Percentiles rank a stretch among this genome's conserved stretches.
These are phyloP conservation scores for Diaporthe amygdali DNA, from an alignment of 2,329 filamentous ascomycete species.

Conservation along the genomic window DNA sequence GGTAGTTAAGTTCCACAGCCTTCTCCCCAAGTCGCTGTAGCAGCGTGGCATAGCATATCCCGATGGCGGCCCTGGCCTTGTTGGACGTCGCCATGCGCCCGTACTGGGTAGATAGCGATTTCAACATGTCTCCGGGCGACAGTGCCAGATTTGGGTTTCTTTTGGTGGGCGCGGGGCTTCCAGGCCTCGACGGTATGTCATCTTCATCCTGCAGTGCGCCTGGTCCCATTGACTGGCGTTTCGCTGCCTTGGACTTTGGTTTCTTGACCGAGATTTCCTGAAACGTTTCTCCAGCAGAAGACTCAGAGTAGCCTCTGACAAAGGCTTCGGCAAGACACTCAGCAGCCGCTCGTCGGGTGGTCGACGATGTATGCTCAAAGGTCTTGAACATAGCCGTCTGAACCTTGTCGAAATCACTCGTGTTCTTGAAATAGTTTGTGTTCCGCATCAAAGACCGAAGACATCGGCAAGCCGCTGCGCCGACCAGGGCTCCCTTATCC, in stretches of 20 bases:
- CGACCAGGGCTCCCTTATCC: conserved; percentile 84
- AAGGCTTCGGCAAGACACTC: conserved; percentile 84
- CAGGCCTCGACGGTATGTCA: conserved; percentile 67
- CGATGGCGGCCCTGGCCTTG: conserved; percentile 79
- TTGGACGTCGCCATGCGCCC: conserved; percentile 79
- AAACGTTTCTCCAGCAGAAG: conserved; percentile 51
- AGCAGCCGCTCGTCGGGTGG: conserved; percentile 84
- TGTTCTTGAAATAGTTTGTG: conserved; percentile 85
- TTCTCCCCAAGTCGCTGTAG: conserved; percentile 80
- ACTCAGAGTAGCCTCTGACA: conserved; percentile 78
- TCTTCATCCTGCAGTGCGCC: conserved; percentile 75
- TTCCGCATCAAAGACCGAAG: conserved; percentile 73
- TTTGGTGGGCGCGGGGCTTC: conserved; percentile 73
- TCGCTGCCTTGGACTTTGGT: conserved; percentile 63
- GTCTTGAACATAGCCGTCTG: conserved; percentile 84
- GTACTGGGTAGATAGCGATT: conserved; percentile 81
- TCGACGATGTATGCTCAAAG: conserved; percentile 76
- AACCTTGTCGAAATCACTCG: conserved; percentile 87
- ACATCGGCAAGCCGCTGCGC: conserved; percentile 80
- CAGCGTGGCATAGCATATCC: conserved; percentile 84
- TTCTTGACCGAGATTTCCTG: conserved; percentile 67
- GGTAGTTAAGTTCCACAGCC: conserved; percentile 82
- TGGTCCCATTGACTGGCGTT: conserved; percentile 64
- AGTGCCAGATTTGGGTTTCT: conserved; percentile 77
- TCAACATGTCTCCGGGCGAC: conserved; percentile 78